Conservation (phyloP, 352 stramenopile genomes). For the Globisporangium acanthophoron region DNA sequence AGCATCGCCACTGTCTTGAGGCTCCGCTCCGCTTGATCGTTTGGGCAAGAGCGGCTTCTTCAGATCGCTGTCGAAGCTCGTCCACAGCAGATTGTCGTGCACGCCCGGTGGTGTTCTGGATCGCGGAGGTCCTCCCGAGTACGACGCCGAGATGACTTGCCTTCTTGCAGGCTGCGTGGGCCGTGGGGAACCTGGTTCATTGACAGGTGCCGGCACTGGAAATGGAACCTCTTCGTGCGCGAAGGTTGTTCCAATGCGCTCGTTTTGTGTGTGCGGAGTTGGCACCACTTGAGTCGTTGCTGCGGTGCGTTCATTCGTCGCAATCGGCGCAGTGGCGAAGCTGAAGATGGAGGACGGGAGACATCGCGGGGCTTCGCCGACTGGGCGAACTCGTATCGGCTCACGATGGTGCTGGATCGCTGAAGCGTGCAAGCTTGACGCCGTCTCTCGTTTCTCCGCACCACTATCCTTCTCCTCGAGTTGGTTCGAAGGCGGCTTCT, state of each 20-base stretch:
- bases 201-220: background rate
- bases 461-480: background rate
- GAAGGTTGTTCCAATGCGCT: background rate
- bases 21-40: background rate
- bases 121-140: background rate
- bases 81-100: conserved; percentile 1
- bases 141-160: conserved; percentile 3
- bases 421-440: background rate
- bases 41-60: background rate
- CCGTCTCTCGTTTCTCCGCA: background rate
- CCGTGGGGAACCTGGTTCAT: background rate
- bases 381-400: background rate
- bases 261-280: background rate
- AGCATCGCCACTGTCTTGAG: background rate
- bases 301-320: too few relatives aligned
- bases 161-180: background rate
- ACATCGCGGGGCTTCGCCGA: background rate
- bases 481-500: background rate
- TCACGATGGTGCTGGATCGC: background rate
- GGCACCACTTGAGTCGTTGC: too few relatives aligned
- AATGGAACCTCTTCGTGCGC: background rate
- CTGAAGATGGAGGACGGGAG: conserved; percentile 4
- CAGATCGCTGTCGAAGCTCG: conserved; percentile 12
- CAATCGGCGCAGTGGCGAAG: background rate
- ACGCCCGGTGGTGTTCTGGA: background rate